phyloP scores from a whole-genome alignment of 306 rosid species.

The Mucuna pruriens region DNA sequence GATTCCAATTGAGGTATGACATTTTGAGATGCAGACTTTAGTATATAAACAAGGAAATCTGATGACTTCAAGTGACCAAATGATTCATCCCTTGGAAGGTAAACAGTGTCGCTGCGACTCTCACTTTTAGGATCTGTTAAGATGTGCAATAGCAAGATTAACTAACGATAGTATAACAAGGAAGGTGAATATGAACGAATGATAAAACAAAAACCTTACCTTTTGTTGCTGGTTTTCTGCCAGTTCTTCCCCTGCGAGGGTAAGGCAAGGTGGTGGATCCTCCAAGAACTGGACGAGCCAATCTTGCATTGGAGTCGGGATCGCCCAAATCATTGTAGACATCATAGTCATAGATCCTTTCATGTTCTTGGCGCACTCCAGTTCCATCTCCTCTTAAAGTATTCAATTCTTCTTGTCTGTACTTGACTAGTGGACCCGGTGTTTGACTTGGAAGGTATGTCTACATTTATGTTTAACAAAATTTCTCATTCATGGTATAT shows the following conservation, averaged over 20 bases:
- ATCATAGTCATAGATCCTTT: conserved; percentile 71
- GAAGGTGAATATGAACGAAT: too few species aligned
- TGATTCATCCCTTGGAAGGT: conserved; percentile 81
- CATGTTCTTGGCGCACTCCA: conserved; percentile 65
- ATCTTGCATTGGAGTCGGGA: conserved; percentile 28
- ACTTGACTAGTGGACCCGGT: conserved; percentile 46
- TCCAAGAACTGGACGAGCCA: conserved; percentile 58
- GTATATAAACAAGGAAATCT: conserved; percentile 64
- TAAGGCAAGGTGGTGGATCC: conserved; percentile 64
- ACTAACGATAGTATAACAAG: too few species aligned
- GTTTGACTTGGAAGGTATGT: conserved; percentile 69
- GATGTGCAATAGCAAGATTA: conserved; percentile 9
- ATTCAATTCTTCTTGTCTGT: conserved; percentile 52
- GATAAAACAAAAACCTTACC: conserved; percentile 37
- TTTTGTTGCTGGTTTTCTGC: conserved; percentile 49
- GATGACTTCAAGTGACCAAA: conserved; percentile 74
- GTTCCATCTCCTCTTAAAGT: conserved; percentile 61
- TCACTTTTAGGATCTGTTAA: conserved; percentile 59
- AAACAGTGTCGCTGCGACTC: conserved; percentile 53
- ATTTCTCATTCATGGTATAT: background rate
- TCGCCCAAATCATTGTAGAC: conserved; percentile 68
- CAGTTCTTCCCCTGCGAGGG: conserved; percentile 85
- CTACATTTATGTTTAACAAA: conserved; percentile 33
- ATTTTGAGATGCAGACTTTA: conserved; percentile 63
- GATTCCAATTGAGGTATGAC: conserved; percentile 55